A percentile compares a stretch with the other conserved stretches of the same genome.
These are phyloP conservation scores for Gamarada debralockiae DNA, from an alignment of 495 filamentous ascomycete genomes.

Conservation along the genomic window DNA sequence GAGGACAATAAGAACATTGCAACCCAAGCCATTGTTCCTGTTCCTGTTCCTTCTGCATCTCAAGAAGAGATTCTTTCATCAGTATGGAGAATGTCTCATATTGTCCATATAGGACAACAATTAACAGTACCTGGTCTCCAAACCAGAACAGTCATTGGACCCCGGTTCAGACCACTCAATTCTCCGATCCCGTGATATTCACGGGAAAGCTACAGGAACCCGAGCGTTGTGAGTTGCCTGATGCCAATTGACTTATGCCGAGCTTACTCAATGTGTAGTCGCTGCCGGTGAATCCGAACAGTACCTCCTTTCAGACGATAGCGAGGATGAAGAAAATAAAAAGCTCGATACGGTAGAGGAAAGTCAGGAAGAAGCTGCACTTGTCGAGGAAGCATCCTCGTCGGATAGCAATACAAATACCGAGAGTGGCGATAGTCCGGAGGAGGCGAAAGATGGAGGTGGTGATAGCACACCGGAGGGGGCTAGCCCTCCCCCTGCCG, in stretches of 20 bases:
- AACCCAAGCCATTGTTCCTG: constrained; percentile 5
- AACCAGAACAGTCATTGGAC: constrained; percentile 16
- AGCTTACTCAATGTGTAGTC: background rate
- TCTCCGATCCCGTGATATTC: constrained; percentile 5
- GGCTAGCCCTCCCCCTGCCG: background rate
- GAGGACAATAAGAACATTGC: constrained; percentile 22
- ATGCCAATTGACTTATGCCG: background rate
- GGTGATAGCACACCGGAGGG: background rate
- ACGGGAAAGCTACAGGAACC: background rate
- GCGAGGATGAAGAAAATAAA: background rate
- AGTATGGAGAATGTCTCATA: constrained; percentile 24
- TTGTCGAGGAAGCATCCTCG: background rate
- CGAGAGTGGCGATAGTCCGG: background rate
- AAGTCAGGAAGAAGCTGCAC: background rate
- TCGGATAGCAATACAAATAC: background rate
- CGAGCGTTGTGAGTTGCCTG: background rate
- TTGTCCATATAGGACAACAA: constrained; percentile 20
- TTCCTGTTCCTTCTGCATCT: constrained; percentile 9
- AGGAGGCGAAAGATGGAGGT: background rate
- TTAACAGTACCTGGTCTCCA: constrained; percentile 15
- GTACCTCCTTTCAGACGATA: background rate
- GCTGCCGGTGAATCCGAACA: background rate
- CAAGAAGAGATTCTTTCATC: constrained; percentile 13
- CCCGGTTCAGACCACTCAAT: constrained; percentile 14
- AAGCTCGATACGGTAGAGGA: background rate